phyloP scores from a whole-genome alignment of 1,284 basidiomycete species.

The Ganoderma sp. region DNA sequence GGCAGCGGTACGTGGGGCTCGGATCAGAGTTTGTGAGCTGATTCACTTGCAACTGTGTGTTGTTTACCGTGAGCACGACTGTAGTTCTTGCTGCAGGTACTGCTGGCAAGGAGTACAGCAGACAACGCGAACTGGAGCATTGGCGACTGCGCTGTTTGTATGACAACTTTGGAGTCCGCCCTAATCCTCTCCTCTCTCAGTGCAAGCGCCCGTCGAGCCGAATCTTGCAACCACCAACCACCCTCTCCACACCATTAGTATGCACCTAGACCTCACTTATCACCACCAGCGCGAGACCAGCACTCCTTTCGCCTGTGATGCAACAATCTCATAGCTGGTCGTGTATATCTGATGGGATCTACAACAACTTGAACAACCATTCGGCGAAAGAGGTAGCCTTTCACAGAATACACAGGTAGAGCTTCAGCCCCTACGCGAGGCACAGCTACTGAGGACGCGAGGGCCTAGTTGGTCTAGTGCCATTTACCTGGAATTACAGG shows the following conservation, averaged over 20 bases:
- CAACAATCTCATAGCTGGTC: background rate
- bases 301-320: background rate
- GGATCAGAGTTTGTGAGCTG: no score
- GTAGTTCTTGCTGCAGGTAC: no score
- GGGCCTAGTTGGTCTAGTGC: background rate
- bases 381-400: background rate
- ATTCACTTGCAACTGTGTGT: no score
- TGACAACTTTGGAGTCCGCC: background rate
- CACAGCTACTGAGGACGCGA: background rate
- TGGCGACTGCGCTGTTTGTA: background rate
- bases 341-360: background rate
- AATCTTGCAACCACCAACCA: no score
- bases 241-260: no score
- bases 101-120: background rate
- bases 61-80: no score
- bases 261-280: no score
- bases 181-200: background rate
- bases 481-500: slow-evolving; percentile 71
- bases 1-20: no score
- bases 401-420: no score
- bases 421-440: background rate
- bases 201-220: no score
- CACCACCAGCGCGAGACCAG: background rate
- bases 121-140: background rate
- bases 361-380: background rate